Conservation (phyloP, 352 stramenopile genomes). For the Pythium brassicae region DNA sequence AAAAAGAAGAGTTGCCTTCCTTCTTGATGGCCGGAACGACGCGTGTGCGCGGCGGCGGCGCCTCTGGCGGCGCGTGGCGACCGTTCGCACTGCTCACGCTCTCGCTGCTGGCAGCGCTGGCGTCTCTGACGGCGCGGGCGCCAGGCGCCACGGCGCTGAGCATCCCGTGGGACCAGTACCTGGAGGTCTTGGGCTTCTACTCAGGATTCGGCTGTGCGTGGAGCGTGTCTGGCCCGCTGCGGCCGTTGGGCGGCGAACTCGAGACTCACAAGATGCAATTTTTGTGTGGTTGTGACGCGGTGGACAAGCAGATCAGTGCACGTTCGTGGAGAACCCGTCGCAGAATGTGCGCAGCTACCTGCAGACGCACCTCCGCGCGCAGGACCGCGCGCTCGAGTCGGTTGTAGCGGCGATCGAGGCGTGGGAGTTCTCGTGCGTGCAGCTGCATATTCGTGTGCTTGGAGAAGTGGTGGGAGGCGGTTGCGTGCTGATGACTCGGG, state of each 20-base stretch:
- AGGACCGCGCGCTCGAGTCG: slow-evolving; percentile 59
- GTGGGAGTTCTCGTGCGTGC: slow-evolving; percentile 74
- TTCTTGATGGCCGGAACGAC: neutral
- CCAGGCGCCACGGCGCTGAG: slow-evolving; percentile 1
- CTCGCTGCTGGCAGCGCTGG: neutral
- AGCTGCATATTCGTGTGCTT: too few relatives aligned
- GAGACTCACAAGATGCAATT: neutral
- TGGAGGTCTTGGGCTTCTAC: slow-evolving; percentile 41
- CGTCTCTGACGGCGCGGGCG: neutral
- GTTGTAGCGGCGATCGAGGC: slow-evolving; percentile 71
- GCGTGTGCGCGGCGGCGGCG: neutral
- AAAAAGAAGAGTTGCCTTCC: too few relatives aligned
- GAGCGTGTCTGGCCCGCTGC: neutral
- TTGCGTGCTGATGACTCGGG: slow-evolving; percentile 11
- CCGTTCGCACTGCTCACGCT: slow-evolving; percentile 1
- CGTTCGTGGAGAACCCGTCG: slow-evolving; percentile 67
- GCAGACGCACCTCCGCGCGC: slow-evolving; percentile 54
- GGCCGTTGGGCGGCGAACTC: too few relatives aligned
- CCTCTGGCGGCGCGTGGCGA: neutral
- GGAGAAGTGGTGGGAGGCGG: too few relatives aligned
- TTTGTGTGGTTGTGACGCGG: neutral
- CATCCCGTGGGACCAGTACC: slow-evolving; percentile 20
- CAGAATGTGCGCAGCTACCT: slow-evolving; percentile 52
- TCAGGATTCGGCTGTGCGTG: slow-evolving; percentile 46
- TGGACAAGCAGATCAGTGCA: slow-evolving; percentile 49